These are phyloP conservation scores for Neonectria faginata DNA, from an alignment of 2,329 filamentous ascomycete genomes.

Conservation along the genomic window DNA sequence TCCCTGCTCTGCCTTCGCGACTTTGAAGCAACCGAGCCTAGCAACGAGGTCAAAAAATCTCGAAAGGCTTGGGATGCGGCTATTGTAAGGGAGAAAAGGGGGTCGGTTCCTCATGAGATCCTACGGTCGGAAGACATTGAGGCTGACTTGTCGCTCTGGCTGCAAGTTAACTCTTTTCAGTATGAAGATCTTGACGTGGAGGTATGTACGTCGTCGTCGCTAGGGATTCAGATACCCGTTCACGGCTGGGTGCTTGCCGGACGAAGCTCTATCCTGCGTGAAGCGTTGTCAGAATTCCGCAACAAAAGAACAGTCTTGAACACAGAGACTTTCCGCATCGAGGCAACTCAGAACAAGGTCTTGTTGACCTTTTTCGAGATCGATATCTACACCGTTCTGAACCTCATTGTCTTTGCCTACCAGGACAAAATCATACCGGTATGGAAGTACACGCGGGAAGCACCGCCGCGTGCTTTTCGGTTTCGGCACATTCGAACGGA, in stretches of 20 bases:
- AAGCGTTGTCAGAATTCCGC: slow-evolving; percentile 69
- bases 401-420: slow-evolving; percentile 84
- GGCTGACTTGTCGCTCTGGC: slow-evolving; percentile 66
- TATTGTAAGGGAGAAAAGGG: slow-evolving; percentile 58
- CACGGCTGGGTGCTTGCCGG: slow-evolving; percentile 85
- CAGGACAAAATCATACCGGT: slow-evolving; percentile 83
- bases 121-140: slow-evolving; percentile 75
- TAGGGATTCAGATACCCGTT: slow-evolving; percentile 79
- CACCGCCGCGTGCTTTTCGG: slow-evolving; percentile 73
- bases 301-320: slow-evolving; percentile 38
- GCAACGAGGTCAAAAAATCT: slow-evolving; percentile 45
- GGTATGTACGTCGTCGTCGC: slow-evolving; percentile 69
- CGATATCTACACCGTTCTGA: slow-evolving; percentile 83
- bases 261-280: slow-evolving; percentile 76
- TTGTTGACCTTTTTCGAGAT: slow-evolving; percentile 74
- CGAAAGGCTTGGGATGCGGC: slow-evolving; percentile 57
- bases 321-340: slow-evolving; percentile 48
- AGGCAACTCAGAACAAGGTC: slow-evolving; percentile 60
- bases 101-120: slow-evolving; percentile 62
- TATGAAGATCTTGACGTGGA: slow-evolving; percentile 58
- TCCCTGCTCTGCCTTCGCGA: slow-evolving; percentile 75
- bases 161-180: slow-evolving; percentile 54
- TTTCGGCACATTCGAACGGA: slow-evolving; percentile 86
- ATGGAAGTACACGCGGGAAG: slow-evolving; percentile 82
- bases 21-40: slow-evolving; percentile 62